Evolutionary conservation across 2,329 filamentous ascomycete genomes (phyloP), one percentile per base, ranked within the genome.

Genomic region (Hypoxylon sp.): DNA sequence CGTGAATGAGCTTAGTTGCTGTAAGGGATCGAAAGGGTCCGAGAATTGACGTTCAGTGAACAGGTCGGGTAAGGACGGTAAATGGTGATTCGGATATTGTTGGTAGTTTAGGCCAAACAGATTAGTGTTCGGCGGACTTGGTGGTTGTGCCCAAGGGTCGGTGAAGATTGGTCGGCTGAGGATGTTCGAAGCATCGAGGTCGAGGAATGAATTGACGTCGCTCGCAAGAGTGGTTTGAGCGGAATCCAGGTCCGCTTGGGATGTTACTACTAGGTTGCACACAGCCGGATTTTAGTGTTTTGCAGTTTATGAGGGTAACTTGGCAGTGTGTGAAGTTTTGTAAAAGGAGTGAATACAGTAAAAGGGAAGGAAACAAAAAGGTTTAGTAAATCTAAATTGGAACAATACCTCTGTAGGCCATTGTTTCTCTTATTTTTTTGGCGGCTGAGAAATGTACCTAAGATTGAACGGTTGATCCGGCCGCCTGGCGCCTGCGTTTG

Each of bases 361-460:
- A 24, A 19, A 50, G 14, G 24, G 29, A n/a, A 53, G 13, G 13
- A n/a, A 52, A 19, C n/a, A 52, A 52, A 52, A 46, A 14, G 22
- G 50, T 14, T 31, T 50, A 35, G 52, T 35, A 39, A 59, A 39
- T 8, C 2, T 22, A 67, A 54, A 59, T 52, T 50, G 22, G 50
- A 14, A 59, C 14, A 57, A 61, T 63, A 70, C 68, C 65, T 70
- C 64, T 68, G 58, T 59, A 62, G 17, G 63, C 66, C 66, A 69
- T 69, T 55, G 50, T 63, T 66, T 37, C 42, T 50, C 58, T 48
- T 55, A 39, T 59, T 52, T 50, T 22, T 37, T 39, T 50, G 33
- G 10, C 39, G 42, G 39, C 24, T 44, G 63, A 58, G 53, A 47
- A 63, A 53, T 33, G 33, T 47, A 29, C 24, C 35, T 24, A 22